Evolutionary conservation across 2,329 filamentous ascomycete species (phyloP).

Genomic region (Paraconiothyrium sp.): DNA sequence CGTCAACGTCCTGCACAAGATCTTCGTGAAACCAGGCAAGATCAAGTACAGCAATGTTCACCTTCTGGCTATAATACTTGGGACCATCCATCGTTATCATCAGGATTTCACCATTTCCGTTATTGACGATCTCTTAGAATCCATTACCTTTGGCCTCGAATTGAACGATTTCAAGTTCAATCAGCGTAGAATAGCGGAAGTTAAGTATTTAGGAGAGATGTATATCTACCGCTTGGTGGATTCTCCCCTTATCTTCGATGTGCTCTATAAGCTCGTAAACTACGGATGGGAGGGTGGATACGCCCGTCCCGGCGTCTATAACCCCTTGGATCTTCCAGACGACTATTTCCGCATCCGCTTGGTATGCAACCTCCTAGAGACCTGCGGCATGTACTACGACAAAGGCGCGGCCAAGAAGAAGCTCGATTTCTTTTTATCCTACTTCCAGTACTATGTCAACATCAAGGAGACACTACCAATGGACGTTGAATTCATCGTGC

Average conservation of each 20-base stretch:
- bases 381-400: constrained; percentile 95
- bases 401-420: constrained; percentile 95
- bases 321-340: constrained; percentile 84
- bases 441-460: constrained; percentile 96
- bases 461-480: constrained; percentile 91
- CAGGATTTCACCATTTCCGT: constrained; percentile 89
- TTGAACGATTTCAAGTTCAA: constrained; percentile 98
- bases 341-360: constrained; percentile 96
- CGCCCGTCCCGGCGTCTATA: constrained; percentile 79
- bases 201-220: constrained; percentile 94
- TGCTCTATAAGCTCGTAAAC: constrained; percentile 91
- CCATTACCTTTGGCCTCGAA: constrained; percentile 86
- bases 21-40: constrained; percentile 95
- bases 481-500: constrained; percentile 96
- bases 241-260: constrained; percentile 93
- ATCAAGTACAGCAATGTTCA: constrained; percentile 98
- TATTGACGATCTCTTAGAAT: constrained; percentile 90
- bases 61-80: constrained; percentile 86
- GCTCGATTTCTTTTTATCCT: constrained; percentile 94
- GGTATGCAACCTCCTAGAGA: constrained; percentile 88
- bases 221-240: constrained; percentile 99
- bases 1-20: constrained; percentile 81
- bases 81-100: constrained; percentile 90
- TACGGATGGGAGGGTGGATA: constrained; percentile 88
- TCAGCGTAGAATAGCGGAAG: constrained; percentile 91